Conservation (phyloP, 495 filamentous ascomycete species). For the Articulospora tetracladia region DNA sequence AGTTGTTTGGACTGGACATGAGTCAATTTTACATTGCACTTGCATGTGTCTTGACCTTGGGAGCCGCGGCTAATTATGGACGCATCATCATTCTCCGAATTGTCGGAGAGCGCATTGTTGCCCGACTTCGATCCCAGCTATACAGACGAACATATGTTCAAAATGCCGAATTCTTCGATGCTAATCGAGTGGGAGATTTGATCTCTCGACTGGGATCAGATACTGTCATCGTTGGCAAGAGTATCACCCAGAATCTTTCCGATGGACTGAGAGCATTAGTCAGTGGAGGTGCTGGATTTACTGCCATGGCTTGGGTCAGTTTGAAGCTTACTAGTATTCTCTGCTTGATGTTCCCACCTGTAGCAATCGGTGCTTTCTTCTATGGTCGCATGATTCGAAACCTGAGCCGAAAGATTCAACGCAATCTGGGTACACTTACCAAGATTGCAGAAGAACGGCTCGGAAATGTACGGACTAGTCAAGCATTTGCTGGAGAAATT, state of each 20-base stretch:
- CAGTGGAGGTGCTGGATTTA: constrained; percentile 82
- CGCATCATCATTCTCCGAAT: constrained; percentile 92
- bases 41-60: constrained; percentile 63
- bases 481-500: constrained; percentile 91
- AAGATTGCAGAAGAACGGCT: constrained; percentile 96
- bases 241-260: constrained; percentile 95
- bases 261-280: constrained; percentile 87
- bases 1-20: constrained; percentile 68
- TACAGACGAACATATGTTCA: constrained; percentile 89
- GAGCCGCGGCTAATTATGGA: constrained; percentile 86
- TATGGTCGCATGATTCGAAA: constrained; percentile 86
- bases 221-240: constrained; percentile 96
- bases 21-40: constrained; percentile 76
- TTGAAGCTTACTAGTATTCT: constrained; percentile 86
- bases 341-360: constrained; percentile 80
- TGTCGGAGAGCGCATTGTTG: constrained; percentile 90
- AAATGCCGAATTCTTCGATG: constrained; percentile 98
- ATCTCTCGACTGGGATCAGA: constrained; percentile 94
- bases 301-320: constrained; percentile 89
- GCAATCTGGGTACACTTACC: constrained; percentile 83
- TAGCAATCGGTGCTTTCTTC: constrained; percentile 86
- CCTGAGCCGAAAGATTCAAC: constrained; percentile 85
- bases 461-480: constrained; percentile 91
- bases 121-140: constrained; percentile 80
- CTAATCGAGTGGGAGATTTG: constrained; percentile 92